Conservation (phyloP, 2,329 filamentous ascomycete species). For the Sarocladium oryzae region DNA sequence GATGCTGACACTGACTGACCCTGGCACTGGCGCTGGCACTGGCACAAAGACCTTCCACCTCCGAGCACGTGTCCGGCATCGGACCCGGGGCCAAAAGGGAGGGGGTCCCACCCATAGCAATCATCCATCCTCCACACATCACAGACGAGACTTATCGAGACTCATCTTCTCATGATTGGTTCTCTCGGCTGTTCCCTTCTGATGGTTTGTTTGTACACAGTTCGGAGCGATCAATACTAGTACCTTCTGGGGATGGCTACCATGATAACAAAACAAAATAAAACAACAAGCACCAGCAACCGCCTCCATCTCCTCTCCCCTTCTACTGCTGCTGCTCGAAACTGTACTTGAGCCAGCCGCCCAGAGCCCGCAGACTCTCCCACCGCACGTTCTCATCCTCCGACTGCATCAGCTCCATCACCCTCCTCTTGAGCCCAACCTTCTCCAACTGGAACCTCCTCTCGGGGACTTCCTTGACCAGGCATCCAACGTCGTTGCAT, state of each 20-base stretch:
- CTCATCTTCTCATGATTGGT: not conserved
- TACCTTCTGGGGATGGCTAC: conserved; percentile 6
- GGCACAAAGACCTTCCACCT: not conserved
- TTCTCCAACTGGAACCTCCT: conserved; percentile 74
- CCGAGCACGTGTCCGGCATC: conserved; percentile 8
- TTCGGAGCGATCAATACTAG: not conserved
- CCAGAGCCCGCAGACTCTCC: conserved; percentile 83
- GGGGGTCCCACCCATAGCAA: too few species aligned
- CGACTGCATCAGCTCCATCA: conserved; percentile 93
- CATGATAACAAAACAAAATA: not conserved
- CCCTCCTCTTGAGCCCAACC: conserved; percentile 73
- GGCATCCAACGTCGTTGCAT: conserved; percentile 82
- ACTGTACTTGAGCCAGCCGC: conserved; percentile 59
- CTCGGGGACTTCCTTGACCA: conserved; percentile 87
- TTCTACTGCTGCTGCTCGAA: conserved; percentile 44
- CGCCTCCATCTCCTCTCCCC: not conserved
- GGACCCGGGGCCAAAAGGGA: too few species aligned
- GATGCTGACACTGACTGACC: too few species aligned
- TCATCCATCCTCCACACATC: too few species aligned
- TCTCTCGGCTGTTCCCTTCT: not conserved
- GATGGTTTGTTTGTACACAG: not conserved
- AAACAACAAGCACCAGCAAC: not conserved
- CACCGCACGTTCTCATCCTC: conserved; percentile 82
- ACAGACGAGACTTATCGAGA: not conserved
- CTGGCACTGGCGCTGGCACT: too few species aligned